Conservation (phyloP, 352 stramenopile genomes). For the Globisporangium takayamanum region DNA sequence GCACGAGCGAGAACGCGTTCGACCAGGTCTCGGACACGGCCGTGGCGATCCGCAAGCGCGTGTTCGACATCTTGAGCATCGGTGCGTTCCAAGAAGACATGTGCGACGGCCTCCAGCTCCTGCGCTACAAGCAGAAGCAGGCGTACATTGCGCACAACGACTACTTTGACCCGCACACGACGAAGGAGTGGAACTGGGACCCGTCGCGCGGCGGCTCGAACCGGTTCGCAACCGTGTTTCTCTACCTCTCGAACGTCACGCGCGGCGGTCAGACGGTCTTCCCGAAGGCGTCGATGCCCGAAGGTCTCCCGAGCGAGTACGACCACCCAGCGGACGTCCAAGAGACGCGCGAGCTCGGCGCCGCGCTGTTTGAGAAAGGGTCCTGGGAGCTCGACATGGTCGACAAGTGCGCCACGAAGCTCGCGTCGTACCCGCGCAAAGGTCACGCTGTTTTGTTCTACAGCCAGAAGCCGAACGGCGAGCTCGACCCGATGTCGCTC, state of each 20-base stretch:
- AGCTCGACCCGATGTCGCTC: slow-evolving; percentile 79
- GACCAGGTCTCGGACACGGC: slow-evolving; percentile 73
- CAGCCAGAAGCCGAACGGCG: slow-evolving; percentile 92
- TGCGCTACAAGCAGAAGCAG: slow-evolving; percentile 93
- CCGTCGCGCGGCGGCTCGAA: slow-evolving; percentile 68
- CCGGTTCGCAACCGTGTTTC: slow-evolving; percentile 77
- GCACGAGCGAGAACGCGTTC: slow-evolving; percentile 88
- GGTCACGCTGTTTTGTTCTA: slow-evolving; percentile 97
- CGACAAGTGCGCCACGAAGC: slow-evolving; percentile 64
- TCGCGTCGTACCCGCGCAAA: slow-evolving; percentile 74
- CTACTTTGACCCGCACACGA: slow-evolving; percentile 82
- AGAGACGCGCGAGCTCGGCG: slow-evolving; percentile 34
- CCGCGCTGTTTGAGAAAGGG: slow-evolving; percentile 52
- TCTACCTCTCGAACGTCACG: slow-evolving; percentile 80
- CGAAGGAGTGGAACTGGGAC: slow-evolving; percentile 66
- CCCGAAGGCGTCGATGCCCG: slow-evolving; percentile 62
- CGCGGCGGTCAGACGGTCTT: slow-evolving; percentile 83
- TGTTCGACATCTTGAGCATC: slow-evolving; percentile 90
- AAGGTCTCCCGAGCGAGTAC: slow-evolving; percentile 51
- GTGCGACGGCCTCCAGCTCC: slow-evolving; percentile 93
- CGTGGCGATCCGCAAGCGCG: slow-evolving; percentile 71
- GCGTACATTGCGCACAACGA: slow-evolving; percentile 93
- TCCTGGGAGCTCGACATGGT: slow-evolving; percentile 79
- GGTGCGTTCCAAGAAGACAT: slow-evolving; percentile 86
- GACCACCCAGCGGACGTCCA: slow-evolving; percentile 36